Evolutionary conservation across 1,139 yeast species (phyloP), one percentile per base, ranked within the genome.

Genomic region (Candida labiduridarum): DNA sequence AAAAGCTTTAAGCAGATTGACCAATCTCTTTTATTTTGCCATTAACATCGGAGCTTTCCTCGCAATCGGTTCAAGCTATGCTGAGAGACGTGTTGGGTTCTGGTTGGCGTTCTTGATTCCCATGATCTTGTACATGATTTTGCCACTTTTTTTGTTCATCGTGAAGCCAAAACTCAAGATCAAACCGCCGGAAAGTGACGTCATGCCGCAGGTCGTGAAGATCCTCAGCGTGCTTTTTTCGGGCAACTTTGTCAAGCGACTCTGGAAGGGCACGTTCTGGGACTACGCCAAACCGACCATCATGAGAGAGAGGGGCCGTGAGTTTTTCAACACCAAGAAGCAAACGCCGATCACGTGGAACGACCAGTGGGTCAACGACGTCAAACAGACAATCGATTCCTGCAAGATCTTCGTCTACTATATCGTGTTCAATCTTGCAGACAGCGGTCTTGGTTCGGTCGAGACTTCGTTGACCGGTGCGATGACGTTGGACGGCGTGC

Each of bases 11-110:
- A 90, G 87, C 71, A 80, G 88, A 66, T 79, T 89, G 70, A 85
- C 90, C 55, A 79, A 87, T 76, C 74, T 85, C 38, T 89, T 89
- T 69, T 89, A 89, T 70, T 78, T 89, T 80, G 79, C 89, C 62
- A 86, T 89, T 65, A 90, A 90, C 65, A 71, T 87, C 58, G 96
- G 96, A 49, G 84, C 95, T 9, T 78, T 89, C 59, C 79, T 89
- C 53, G 86, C 88, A 53, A 77, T 89, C 56, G 91, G 91, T 42
- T 86, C 96, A 22, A 84, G 94, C 5, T 85, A 86, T 62, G 69
- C 84, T 60, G 94, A 86, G 58, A 76, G 85, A 64, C 68, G 80
- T 55, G 76, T 84, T 56, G 95, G 92, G 43, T 88, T 81, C 71
- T 88, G 92, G 92, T 78, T 85, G 40, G 94, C 92, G 1, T 88